Percentiles rank a stretch among this genome's conserved stretches.
phyloP scores from a whole-genome alignment of 257 asterid species.

The Plantago major region DNA sequence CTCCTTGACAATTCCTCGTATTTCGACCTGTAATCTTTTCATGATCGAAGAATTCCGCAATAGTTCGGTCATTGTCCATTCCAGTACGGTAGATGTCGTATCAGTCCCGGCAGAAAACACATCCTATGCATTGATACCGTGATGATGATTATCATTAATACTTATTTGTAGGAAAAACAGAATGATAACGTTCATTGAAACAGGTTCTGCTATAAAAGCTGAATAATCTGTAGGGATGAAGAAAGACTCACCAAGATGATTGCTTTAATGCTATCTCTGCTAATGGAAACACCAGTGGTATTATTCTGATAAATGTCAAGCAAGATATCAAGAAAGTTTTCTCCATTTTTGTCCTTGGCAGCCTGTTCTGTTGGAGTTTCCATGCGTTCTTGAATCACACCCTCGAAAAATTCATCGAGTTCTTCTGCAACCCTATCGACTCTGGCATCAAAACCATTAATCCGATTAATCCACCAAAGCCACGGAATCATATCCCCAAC shows the following conservation, averaged over 20 bases:
- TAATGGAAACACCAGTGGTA: conserved; percentile 20
- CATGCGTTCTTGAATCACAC: no score
- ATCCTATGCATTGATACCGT: conserved; percentile 21
- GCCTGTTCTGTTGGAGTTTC: no score
- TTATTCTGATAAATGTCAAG: conserved; percentile 17
- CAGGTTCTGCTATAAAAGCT: neutral
- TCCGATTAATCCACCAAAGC: no score
- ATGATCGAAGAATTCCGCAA: conserved; percentile 22
- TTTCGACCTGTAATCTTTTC: conserved; percentile 29
- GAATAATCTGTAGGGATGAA: neutral
- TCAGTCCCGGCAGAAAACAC: conserved; percentile 43
- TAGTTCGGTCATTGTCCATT: conserved; percentile 50
- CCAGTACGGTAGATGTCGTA: conserved; percentile 26
- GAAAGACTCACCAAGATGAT: conserved; percentile 23
- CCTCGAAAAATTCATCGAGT: no score
- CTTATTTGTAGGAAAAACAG: neutral
- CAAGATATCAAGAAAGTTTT: no score
- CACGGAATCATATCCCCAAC: conserved; percentile 14
- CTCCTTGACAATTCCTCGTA: conserved; percentile 10
- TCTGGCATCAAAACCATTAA: no score
- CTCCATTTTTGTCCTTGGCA: no score
- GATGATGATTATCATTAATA: neutral
- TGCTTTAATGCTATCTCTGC: conserved; percentile 1
- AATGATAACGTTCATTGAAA: no score
- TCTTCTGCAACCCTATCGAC: no score